phyloP scores from a whole-genome alignment of 176 grass and related monocot species.

The Phoenix dactylifera region DNA sequence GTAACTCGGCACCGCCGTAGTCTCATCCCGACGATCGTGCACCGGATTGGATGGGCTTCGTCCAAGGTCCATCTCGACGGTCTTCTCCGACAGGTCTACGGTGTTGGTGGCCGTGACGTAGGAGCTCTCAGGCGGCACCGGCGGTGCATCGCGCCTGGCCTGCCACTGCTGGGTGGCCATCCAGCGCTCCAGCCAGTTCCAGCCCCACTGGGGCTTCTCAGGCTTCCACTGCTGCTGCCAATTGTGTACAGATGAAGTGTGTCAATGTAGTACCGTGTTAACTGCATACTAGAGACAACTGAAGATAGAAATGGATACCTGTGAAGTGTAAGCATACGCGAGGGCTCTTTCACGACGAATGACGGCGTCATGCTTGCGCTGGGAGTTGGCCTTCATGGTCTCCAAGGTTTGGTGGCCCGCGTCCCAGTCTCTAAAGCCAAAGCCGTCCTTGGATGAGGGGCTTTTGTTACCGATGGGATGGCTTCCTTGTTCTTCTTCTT shows the following conservation, averaged over 20 bases:
- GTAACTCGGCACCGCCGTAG: slow-evolving; percentile 43
- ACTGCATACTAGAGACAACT: no score
- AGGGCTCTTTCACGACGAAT: slow-evolving; percentile 51
- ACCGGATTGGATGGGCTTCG: slow-evolving; percentile 13
- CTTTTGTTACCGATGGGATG: slow-evolving; percentile 12
- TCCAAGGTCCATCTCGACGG: slow-evolving; percentile 53
- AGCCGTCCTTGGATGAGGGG: slow-evolving; percentile 2
- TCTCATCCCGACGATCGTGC: not conserved
- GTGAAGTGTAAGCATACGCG: slow-evolving; percentile 33
- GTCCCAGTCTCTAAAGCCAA: slow-evolving; percentile 26
- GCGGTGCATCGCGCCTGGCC: not conserved
- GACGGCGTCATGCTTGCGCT: slow-evolving; percentile 38
- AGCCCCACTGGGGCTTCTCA: slow-evolving; percentile 36
- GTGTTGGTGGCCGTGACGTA: slow-evolving; percentile 22
- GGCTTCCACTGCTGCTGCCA: slow-evolving; percentile 27
- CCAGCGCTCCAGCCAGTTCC: slow-evolving; percentile 56
- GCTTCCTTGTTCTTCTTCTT: slow-evolving; percentile 3
- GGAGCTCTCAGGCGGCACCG: slow-evolving; percentile 16
- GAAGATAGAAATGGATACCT: not conserved
- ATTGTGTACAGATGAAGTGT: no score
- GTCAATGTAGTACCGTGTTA: no score
- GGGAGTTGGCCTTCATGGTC: slow-evolving; percentile 17
- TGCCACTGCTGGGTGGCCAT: slow-evolving; percentile 22
- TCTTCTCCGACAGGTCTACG: slow-evolving; percentile 60
- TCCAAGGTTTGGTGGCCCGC: slow-evolving; percentile 43